Evolutionary conservation across 2,329 filamentous ascomycete genomes (phyloP).

Genomic region (Akanthomyces lecanii): DNA sequence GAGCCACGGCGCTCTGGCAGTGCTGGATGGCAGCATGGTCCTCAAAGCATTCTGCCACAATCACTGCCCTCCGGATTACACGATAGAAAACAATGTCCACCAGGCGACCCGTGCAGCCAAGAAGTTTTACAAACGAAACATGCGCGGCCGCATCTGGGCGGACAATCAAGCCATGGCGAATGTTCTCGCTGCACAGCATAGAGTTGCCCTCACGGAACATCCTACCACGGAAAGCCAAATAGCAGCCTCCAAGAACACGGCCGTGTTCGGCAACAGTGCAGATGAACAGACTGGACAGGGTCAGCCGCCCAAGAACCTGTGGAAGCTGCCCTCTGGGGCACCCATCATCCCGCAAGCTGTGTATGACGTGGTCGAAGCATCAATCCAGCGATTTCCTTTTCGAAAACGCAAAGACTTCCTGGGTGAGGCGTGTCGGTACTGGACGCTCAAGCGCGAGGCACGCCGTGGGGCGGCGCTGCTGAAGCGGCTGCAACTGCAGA

Average conservation of each 20-base stretch:
- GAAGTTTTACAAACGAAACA: conserved; percentile 82
- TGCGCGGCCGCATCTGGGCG: conserved; percentile 87
- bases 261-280: conserved; percentile 63
- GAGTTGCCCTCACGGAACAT: conserved; percentile 60
- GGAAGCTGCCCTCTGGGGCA: conserved; percentile 91
- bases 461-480: conserved; percentile 85
- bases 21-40: conserved; percentile 73
- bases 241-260: conserved; percentile 75
- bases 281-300: conserved; percentile 63
- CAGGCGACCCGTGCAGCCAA: conserved; percentile 77
- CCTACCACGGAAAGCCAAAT: conserved; percentile 78
- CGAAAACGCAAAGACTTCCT: conserved; percentile 89
- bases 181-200: conserved; percentile 70
- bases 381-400: conserved; percentile 73
- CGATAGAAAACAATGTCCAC: conserved; percentile 78
- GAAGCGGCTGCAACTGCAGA: conserved; percentile 87
- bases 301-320: conserved; percentile 43
- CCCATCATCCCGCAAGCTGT: conserved; percentile 89
- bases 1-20: conserved; percentile 70
- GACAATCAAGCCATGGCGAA: conserved; percentile 82
- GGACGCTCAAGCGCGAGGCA: conserved; percentile 94
- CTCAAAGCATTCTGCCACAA: conserved; percentile 95
- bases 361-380: conserved; percentile 78
- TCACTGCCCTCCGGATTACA: conserved; percentile 86
- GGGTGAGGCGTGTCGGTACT: conserved; percentile 91